Evolutionary conservation across 371 early-diverging fungal genomes (phyloP).

Genomic region (Rhizopus arrhizus): DNA sequence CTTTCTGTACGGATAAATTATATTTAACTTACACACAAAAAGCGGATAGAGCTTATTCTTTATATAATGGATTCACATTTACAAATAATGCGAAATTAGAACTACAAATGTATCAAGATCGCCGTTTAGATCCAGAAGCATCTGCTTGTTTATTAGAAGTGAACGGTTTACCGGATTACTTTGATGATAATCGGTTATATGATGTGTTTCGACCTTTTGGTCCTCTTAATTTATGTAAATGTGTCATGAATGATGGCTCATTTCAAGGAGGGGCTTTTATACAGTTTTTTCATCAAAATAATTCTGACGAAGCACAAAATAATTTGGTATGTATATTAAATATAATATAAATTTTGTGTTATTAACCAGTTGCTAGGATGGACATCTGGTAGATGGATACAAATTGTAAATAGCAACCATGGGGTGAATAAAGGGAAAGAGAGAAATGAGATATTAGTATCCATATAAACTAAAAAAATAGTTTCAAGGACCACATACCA

Average conservation of each 20-base stretch:
- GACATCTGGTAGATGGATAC: slow-evolving; percentile 31
- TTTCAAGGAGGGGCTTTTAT: slow-evolving; percentile 37
- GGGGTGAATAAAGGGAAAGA: neutral
- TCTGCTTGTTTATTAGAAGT: slow-evolving; percentile 33
- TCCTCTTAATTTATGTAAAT: slow-evolving; percentile 40
- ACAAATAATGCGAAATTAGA: slow-evolving; percentile 36
- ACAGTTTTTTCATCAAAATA: slow-evolving; percentile 39
- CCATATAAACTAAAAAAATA: neutral
- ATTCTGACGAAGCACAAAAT: slow-evolving; percentile 33
- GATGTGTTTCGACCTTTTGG: slow-evolving; percentile 47
- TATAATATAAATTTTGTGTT: slow-evolving; percentile 24
- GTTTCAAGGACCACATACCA: slow-evolving; percentile 1
- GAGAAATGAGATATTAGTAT: slow-evolving; percentile 1
- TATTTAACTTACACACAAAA: slow-evolving; percentile 4
- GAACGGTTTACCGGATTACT: slow-evolving; percentile 31
- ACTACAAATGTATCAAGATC: slow-evolving; percentile 37
- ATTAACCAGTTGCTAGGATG: slow-evolving; percentile 29
- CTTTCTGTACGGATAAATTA: neutral
- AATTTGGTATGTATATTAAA: slow-evolving; percentile 31
- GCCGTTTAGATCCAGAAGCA: slow-evolving; percentile 34
- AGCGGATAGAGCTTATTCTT: slow-evolving; percentile 45
- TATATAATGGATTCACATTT: slow-evolving; percentile 41
- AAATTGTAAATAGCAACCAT: slow-evolving; percentile 39
- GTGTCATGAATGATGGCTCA: slow-evolving; percentile 26
- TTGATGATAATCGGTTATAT: slow-evolving; percentile 35